These are phyloP conservation scores for Allantophomopsis cytisporea DNA, from an alignment of 2,329 filamentous ascomycete species.

Conservation along the genomic window DNA sequence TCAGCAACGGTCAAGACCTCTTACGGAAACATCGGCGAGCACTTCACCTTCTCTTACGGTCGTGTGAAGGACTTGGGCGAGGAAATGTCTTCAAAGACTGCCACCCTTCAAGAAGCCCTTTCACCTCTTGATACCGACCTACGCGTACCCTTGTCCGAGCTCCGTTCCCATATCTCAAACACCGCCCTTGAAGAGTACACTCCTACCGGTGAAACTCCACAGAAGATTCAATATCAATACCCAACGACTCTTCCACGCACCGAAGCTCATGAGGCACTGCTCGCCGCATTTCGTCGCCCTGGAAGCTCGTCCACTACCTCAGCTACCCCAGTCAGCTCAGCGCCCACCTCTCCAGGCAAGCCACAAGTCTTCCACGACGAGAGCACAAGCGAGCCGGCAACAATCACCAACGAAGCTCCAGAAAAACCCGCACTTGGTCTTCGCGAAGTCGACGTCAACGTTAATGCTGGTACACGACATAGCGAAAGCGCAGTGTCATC, in stretches of 20 bases:
- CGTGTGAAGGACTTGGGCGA: conserved; percentile 55
- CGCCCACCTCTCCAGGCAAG: conserved; percentile 13
- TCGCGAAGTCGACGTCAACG: conserved; percentile 32
- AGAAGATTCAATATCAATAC: conserved; percentile 70
- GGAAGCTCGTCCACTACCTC: conserved; percentile 17
- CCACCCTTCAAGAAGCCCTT: conserved; percentile 43
- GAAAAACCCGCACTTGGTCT: conserved; percentile 24
- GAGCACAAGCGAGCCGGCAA: conserved; percentile 4
- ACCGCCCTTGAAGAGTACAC: conserved; percentile 66
- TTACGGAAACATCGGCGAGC: conserved; percentile 55
- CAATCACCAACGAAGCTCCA: conserved; percentile 1
- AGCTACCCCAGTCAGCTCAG: conserved; percentile 15
- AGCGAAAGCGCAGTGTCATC: background rate
- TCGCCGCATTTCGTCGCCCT: conserved; percentile 32
- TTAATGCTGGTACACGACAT: conserved; percentile 22
- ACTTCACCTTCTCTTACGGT: conserved; percentile 55
- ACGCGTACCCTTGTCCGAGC: conserved; percentile 53
- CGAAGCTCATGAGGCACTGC: conserved; percentile 40
- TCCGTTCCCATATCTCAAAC: conserved; percentile 54
- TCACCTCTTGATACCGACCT: conserved; percentile 46
- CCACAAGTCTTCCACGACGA: conserved; percentile 21
- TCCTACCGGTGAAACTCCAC: conserved; percentile 75
- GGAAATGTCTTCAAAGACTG: conserved; percentile 49
- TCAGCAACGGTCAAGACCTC: conserved; percentile 58
- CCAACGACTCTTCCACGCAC: conserved; percentile 70